These are phyloP conservation scores for Colletotrichum chlorophyti DNA, from an alignment of 2,329 filamentous ascomycete genomes.

Conservation along the genomic window DNA sequence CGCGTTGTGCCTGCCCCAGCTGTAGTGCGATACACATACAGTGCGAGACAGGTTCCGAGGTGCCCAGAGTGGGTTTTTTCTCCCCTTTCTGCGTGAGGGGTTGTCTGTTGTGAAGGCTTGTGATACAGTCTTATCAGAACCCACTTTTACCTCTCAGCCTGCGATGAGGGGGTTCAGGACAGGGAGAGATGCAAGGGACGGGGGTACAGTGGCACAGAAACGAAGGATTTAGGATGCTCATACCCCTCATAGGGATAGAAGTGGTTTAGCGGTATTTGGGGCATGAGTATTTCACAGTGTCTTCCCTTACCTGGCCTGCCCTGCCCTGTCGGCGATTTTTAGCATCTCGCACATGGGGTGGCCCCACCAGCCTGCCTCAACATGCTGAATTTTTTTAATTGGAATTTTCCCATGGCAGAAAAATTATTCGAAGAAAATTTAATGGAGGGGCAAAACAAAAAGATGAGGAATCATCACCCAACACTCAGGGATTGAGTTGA, in stretches of 20 bases:
- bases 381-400: slow-evolving; percentile 13
- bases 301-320: slow-evolving; percentile 9
- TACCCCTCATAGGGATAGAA: slow-evolving; percentile 20
- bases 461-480: no score
- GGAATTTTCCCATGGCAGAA: slow-evolving; percentile 4
- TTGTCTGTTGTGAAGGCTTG: slow-evolving; percentile 10
- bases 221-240: background rate
- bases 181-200: slow-evolving; percentile 27
- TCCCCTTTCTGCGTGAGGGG: no score
- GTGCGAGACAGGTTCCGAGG: no score
- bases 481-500: no score
- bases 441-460: slow-evolving; percentile 2
- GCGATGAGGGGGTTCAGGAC: slow-evolving; percentile 22
- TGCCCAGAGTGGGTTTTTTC: no score
- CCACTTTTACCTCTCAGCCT: slow-evolving; percentile 8
- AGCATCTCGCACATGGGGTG: slow-evolving; percentile 15
- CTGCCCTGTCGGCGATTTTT: slow-evolving; percentile 26
- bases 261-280: slow-evolving; percentile 18
- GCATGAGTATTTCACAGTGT: slow-evolving; percentile 9
- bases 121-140: slow-evolving; percentile 18
- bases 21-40: no score
- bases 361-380: slow-evolving; percentile 14
- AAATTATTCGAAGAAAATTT: background rate
- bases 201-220: slow-evolving; percentile 7
- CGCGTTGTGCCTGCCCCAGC: no score